phyloP scores from a whole-genome alignment of 257 asterid genomes.

The Nicotiana paniculata region DNA sequence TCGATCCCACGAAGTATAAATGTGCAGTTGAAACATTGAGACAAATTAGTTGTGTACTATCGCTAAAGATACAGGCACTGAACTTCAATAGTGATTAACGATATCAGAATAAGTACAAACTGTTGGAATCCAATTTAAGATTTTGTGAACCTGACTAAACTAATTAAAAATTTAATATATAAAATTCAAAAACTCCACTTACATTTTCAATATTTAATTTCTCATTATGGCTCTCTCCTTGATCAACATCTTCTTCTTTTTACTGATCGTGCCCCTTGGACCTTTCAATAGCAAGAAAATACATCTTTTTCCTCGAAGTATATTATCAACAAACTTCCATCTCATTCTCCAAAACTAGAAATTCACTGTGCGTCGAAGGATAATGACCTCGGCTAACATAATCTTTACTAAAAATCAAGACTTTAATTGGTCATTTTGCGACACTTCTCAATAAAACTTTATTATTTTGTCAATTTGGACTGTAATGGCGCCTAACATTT shows the following conservation, averaged over 20 bases:
- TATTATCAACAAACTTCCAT: too few species aligned
- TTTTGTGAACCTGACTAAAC: too few species aligned
- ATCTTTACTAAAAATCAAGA: neutral
- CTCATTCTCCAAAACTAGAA: too few species aligned
- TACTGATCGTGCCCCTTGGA: neutral
- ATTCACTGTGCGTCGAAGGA: neutral
- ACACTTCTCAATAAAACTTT: neutral
- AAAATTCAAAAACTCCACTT: neutral
- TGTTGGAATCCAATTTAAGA: too few species aligned
- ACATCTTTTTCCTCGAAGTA: too few species aligned
- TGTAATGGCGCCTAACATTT: too few species aligned
- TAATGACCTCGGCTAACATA: neutral
- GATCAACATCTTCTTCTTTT: neutral
- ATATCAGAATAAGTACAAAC: too few species aligned
- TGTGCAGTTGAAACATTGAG: too few species aligned
- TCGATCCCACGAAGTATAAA: too few species aligned
- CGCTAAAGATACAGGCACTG: too few species aligned
- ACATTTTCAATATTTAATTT: neutral
- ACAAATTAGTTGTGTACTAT: too few species aligned
- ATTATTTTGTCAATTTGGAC: neutral
- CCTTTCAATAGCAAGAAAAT: neutral
- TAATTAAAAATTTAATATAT: neutral
- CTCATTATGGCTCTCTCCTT: neutral
- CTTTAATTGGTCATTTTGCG: neutral
- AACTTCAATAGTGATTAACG: too few species aligned